Base-by-base conservation (phyloP, 2,329 filamentous ascomycete genomes). In the Sporothrix pseudoabietina region DNA sequence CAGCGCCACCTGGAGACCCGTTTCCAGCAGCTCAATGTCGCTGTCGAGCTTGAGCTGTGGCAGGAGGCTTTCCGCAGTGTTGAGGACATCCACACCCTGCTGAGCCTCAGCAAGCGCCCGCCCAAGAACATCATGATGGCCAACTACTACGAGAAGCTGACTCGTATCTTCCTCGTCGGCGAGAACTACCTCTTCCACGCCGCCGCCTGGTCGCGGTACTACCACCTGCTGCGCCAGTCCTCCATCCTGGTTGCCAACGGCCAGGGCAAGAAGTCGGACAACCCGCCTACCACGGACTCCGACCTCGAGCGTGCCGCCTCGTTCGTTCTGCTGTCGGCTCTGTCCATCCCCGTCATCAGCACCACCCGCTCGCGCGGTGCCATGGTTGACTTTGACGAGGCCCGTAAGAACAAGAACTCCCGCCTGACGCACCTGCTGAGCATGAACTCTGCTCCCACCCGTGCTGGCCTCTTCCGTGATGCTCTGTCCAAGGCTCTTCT, bases 51-150 rank as follows among this genome's bases (percentile, higher is more conserved):
- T 73, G 96, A 99, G 84, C 86, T 99, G 61, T 99, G 96, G 96
- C 96, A 99, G 84, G 96, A 99, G 86, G 96, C 96, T 77, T 99
- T 99, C 92, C 93, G 96, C 82, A 98, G 94, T 80, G 95, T 99
- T 69, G 96, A 99, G 85, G 96, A 99, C 81, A 98, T 98, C 78
- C 96, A 99, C 85, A 98, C 94, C 70, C 89, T 99, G 72, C 90
- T 99, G 78, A 98, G 92, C 85, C 88, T 98, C 78, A 98, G 95
- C 91, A 98, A 98, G 89, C 93, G 96, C 72, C 94, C 94, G 54
- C 92, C 96, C 72, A 98, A 98, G 91, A 98, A 98, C 82, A 88
- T 98, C 81, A 98, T 99, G 96, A 99, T 99, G 96, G 96, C 96
- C 84, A 99, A 98, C 87, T 99, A 99, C 88, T 99, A 98, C 84